A percentile compares a stretch with the other conserved stretches of the same genome.
These are phyloP conservation scores for Megacollybia marginata DNA, from an alignment of 768 basidiomycete species.

Conservation along the genomic window DNA sequence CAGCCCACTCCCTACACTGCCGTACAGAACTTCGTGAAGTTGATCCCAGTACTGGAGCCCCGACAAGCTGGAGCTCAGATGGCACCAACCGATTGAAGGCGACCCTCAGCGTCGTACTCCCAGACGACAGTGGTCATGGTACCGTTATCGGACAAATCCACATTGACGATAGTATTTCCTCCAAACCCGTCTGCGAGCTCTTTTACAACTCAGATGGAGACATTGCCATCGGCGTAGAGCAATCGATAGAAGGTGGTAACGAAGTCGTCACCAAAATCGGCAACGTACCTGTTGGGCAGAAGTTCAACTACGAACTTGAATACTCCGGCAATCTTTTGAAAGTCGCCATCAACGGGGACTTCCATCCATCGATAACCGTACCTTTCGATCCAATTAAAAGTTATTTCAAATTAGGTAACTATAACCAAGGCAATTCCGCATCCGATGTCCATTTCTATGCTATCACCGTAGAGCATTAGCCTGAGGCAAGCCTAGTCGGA, in stretches of 20 bases:
- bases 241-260: background rate
- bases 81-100: background rate
- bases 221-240: conserved; percentile 1
- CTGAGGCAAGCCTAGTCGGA: too few relatives aligned
- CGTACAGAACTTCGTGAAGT: conserved; percentile 1
- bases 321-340: background rate
- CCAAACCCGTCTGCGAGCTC: conserved; percentile 3
- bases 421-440: conserved; percentile 3
- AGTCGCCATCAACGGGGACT: conserved; percentile 2
- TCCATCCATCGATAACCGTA: background rate
- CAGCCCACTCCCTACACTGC: conserved; percentile 1
- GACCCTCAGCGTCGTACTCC: background rate
- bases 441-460: conserved; percentile 3
- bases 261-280: background rate
- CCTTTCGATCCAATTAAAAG: conserved; percentile 1
- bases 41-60: background rate
- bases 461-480: conserved; percentile 1
- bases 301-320: conserved; percentile 2
- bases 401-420: conserved; percentile 5
- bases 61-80: background rate
- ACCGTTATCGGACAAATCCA: conserved; percentile 5
- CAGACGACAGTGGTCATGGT: conserved; percentile 1
- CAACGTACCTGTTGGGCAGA: background rate
- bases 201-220: conserved; percentile 1
- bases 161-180: conserved; percentile 1